Base-by-base conservation (phyloP, 2,329 filamentous ascomycete genomes). In the Pseudogymnoascus sp. region DNA sequence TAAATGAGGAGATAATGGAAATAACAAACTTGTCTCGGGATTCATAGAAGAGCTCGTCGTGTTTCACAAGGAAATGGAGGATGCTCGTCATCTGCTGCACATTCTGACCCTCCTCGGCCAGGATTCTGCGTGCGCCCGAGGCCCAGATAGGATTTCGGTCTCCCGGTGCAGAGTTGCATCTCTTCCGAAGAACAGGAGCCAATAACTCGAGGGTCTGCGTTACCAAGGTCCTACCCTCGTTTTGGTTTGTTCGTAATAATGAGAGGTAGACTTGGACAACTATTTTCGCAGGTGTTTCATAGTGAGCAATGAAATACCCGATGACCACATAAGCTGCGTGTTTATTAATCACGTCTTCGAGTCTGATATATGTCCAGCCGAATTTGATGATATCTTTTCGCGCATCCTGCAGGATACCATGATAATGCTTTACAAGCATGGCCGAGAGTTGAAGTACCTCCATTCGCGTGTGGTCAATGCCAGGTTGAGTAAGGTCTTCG, bases 321-420 rank as follows among this genome's bases (percentile, higher is more conserved):
- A 99, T 96, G 5, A 99, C 86, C 4, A 97, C 93, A 70, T 99
- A 99, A 2, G 95, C 93, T 0, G 93, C 95, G 74, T 97, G 95
- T 75, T 99, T 99, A 80, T 97, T 99, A 79, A 99, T 96, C 63
- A 96, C 90, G 74, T 99, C 95, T 71, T 99, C 96, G n/a, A 99
- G 83, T 23, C 91, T 87, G 70, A 99, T 99, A 72, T 96, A 97
- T 16, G 93, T 96, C 95, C 95, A 99, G 2, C 92, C 93, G 75
- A 97, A 99, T 76, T 97, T 97, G 72, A 99, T 99, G 65, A 99
- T 93, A 67, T 99, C 95, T 75, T 99, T 99, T 38, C 96, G 87
- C 2, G 91, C 88, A 70, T 97, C 95, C 68, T 96, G 90, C 1
- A 99, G 83, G 61, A 92, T 89, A 33, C 85, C 84, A 70, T 93